These are phyloP conservation scores for Hydrangea macrophylla DNA, from an alignment of 148 eudicot genomes.

Conservation along the genomic window DNA sequence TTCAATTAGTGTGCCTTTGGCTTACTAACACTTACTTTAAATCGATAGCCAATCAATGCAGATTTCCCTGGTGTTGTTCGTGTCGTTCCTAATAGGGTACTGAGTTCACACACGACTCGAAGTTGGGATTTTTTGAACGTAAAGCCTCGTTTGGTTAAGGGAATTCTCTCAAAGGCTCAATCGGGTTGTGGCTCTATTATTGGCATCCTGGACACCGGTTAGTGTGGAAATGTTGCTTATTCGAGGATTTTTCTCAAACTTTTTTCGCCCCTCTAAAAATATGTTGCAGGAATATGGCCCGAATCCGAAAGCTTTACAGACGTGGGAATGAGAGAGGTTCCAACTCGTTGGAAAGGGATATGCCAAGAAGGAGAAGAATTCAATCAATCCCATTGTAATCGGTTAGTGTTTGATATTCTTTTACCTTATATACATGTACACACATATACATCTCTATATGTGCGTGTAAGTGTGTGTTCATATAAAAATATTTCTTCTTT, in stretches of 20 bases:
- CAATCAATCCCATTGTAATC: constrained; percentile 40
- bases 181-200: constrained; percentile 39
- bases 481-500: background rate
- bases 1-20: background rate
- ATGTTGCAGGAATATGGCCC: constrained; percentile 38
- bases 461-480: no score
- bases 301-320: constrained; percentile 51
- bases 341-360: constrained; percentile 45
- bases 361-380: constrained; percentile 47
- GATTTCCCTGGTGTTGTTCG: constrained; percentile 41
- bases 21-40: background rate
- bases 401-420: constrained; percentile 19
- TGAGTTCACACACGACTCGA: constrained; percentile 44
- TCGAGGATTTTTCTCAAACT: background rate
- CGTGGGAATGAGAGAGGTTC: constrained; percentile 34
- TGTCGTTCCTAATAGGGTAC: constrained; percentile 37
- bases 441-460: no score
- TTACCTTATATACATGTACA: background rate
- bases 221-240: background rate
- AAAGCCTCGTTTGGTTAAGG: constrained; percentile 26
- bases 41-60: constrained; percentile 20
- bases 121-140: constrained; percentile 55
- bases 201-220: constrained; percentile 52
- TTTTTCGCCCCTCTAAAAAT: background rate
- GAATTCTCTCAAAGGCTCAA: constrained; percentile 35